Evolutionary conservation across 495 filamentous ascomycete species (phyloP).

Genomic region (Neurospora tetrasperma): DNA sequence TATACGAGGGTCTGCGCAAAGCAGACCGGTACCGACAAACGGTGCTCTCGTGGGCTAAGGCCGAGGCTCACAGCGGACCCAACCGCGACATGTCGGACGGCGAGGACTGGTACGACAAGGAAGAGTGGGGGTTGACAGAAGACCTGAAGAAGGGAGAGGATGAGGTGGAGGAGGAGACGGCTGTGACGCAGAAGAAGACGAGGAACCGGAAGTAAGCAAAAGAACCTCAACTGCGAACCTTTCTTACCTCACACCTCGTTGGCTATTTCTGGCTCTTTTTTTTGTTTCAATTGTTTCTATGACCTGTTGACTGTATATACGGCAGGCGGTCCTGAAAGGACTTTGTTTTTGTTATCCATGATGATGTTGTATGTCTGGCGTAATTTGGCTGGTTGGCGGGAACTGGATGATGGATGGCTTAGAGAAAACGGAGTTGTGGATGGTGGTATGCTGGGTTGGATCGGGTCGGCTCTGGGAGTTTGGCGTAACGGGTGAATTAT

Average conservation of each 20-base stretch:
- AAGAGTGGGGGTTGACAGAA: constrained; percentile 76
- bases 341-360: not conserved
- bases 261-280: not conserved
- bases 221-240: not conserved
- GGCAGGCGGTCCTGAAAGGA: not conserved
- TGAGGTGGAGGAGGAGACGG: constrained; percentile 75
- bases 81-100: constrained; percentile 67
- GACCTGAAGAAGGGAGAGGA: constrained; percentile 86
- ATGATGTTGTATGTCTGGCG: not conserved
- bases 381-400: not conserved
- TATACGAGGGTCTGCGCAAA: constrained; percentile 64
- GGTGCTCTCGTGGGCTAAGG: constrained; percentile 75
- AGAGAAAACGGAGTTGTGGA: not conserved
- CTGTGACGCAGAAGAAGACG: constrained; percentile 65
- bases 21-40: constrained; percentile 69
- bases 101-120: constrained; percentile 92
- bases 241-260: not conserved
- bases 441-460: not conserved
- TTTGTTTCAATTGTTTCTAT: not conserved
- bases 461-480: not conserved
- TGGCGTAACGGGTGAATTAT: not conserved
- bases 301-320: not conserved
- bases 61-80: constrained; percentile 77
- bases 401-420: not conserved
- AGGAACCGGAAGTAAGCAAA: constrained; percentile 43